phyloP scores from a whole-genome alignment of 805 yeast genomes.

The Yamadazyma phyllophila region DNA sequence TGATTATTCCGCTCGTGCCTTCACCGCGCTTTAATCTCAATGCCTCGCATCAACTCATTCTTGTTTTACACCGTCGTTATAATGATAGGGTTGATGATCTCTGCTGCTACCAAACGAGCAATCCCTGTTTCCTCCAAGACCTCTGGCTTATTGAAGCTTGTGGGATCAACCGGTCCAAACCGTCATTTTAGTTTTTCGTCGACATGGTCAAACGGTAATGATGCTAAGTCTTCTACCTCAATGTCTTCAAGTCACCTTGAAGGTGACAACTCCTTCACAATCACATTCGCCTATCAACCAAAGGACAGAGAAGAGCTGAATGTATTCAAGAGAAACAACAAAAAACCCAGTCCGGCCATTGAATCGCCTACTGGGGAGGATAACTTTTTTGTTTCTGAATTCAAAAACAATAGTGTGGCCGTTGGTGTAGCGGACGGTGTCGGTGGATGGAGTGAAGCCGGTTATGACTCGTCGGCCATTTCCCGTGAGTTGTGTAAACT shows the following conservation, averaged over 20 bases:
- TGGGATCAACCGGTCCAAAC: slow-evolving; percentile 1
- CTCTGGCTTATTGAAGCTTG: neutral
- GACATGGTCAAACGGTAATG: slow-evolving; percentile 15
- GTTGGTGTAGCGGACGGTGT: slow-evolving; percentile 96
- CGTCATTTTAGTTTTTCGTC: slow-evolving; percentile 23
- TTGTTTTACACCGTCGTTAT: slow-evolving; percentile 8
- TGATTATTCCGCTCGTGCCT: neutral
- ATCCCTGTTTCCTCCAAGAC: neutral
- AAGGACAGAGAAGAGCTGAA: slow-evolving; percentile 60
- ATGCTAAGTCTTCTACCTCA: slow-evolving; percentile 11
- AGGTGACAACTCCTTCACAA: slow-evolving; percentile 38
- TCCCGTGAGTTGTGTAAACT: slow-evolving; percentile 72
- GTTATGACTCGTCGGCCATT: slow-evolving; percentile 85
- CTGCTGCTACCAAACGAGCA: slow-evolving; percentile 9
- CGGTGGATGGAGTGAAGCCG: slow-evolving; percentile 95
- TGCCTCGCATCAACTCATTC: neutral
- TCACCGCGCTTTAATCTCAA: neutral
- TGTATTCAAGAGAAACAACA: slow-evolving; percentile 32
- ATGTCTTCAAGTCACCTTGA: slow-evolving; percentile 6
- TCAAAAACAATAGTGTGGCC: slow-evolving; percentile 41
- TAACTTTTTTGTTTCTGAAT: slow-evolving; percentile 55
- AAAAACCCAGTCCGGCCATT: slow-evolving; percentile 38
- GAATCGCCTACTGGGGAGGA: slow-evolving; percentile 69
- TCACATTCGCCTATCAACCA: slow-evolving; percentile 73
- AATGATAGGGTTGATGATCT: slow-evolving; percentile 13